Percentiles rank a stretch among this genome's conserved stretches.
These are phyloP conservation scores for Rosa rugosa DNA, from an alignment of 306 rosid species.

Conservation along the genomic window DNA sequence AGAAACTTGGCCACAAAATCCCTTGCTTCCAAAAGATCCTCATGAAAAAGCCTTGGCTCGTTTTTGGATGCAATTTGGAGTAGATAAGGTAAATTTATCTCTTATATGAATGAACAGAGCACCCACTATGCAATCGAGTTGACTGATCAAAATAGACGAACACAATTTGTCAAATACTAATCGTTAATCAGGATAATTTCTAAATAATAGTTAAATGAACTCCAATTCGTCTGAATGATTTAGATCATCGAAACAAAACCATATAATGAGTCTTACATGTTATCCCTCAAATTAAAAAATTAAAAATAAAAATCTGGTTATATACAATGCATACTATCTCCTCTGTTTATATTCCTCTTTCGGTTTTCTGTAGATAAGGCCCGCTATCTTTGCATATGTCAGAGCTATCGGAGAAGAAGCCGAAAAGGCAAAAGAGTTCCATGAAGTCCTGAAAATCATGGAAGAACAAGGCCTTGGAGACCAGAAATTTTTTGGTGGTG, in stretches of 20 bases:
- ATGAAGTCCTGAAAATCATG: constrained; percentile 21
- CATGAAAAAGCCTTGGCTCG: constrained; percentile 32
- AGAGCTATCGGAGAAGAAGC: neutral
- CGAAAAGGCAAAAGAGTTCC: constrained; percentile 20
- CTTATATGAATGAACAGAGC: neutral
- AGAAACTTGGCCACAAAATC: constrained; percentile 31
- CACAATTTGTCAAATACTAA: no score
- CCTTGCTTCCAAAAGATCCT: constrained; percentile 35
- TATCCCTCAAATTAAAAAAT: no score
- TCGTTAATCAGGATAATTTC: no score
- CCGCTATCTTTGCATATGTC: neutral
- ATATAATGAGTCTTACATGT: no score
- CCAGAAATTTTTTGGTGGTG: constrained; percentile 27
- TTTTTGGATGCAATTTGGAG: constrained; percentile 32
- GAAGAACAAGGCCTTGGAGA: constrained; percentile 33
- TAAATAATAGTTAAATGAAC: no score
- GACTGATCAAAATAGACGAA: no score
- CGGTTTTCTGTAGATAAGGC: neutral
- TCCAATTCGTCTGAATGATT: no score
- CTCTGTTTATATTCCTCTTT: no score
- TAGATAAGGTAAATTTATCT: constrained; percentile 34
- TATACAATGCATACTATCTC: no score
- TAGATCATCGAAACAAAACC: no score
- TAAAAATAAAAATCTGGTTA: no score
- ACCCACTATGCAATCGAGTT: neutral